Conservation (phyloP, 2,329 filamentous ascomycete species). For the Coleophoma cylindrospora region DNA sequence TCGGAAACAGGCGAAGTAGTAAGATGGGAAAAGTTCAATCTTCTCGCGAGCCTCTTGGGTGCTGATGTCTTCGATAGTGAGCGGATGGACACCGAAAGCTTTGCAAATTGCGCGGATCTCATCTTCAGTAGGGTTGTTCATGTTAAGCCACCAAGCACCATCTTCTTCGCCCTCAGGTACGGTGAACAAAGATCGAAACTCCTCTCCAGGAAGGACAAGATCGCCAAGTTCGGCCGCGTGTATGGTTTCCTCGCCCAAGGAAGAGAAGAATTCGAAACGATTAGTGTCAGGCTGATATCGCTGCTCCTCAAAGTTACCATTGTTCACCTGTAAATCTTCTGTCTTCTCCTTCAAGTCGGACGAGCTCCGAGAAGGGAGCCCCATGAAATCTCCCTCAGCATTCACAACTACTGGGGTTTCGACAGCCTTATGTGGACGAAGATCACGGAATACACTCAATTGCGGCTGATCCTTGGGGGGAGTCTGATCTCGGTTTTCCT, state of each 20-base stretch:
- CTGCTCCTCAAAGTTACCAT: constrained; percentile 27
- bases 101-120: constrained; percentile 86
- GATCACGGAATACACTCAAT: constrained; percentile 25
- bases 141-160: constrained; percentile 98
- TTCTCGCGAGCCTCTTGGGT: constrained; percentile 96
- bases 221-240: constrained; percentile 86
- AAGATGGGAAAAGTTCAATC: constrained; percentile 94
- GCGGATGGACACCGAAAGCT: constrained; percentile 89
- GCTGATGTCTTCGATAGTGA: constrained; percentile 94
- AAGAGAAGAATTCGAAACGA: constrained; percentile 95
- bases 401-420: constrained; percentile 27
- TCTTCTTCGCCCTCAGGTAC: constrained; percentile 56
- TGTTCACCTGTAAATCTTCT: constrained; percentile 32
- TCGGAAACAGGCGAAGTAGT: constrained; percentile 97
- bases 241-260: constrained; percentile 87
- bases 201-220: constrained; percentile 82
- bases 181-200: constrained; percentile 79
- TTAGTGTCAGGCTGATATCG: constrained; percentile 56
- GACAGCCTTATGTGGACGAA: constrained; percentile 15
- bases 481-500: constrained; percentile 42
- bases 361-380: constrained; percentile 41
- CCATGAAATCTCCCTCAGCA: constrained; percentile 51
- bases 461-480: constrained; percentile 24
- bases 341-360: constrained; percentile 44
- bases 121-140: constrained; percentile 83